phyloP scores from a whole-genome alignment of 2,329 filamentous ascomycete genomes.

The Aspergillus hortae region DNA sequence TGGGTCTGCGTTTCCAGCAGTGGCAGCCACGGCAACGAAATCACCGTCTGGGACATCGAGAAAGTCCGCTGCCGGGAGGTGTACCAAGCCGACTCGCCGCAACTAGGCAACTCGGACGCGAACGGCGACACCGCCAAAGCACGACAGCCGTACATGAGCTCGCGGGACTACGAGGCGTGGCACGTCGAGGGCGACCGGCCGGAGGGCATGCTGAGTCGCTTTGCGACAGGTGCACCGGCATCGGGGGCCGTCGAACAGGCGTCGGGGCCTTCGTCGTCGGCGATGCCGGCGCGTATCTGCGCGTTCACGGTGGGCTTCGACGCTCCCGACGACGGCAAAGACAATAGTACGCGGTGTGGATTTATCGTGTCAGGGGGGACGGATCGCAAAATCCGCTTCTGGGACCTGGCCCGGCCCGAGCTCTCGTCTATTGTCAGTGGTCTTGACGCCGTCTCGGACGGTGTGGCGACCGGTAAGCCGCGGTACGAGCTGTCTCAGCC shows the following conservation, averaged over 20 bases:
- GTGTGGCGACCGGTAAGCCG: conserved; percentile 50
- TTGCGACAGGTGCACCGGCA: conserved; percentile 54
- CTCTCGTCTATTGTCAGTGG: conserved; percentile 79
- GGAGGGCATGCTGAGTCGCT: conserved; percentile 81
- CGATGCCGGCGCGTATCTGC: conserved; percentile 55
- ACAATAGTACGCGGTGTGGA: conserved; percentile 61
- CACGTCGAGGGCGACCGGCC: conserved; percentile 86
- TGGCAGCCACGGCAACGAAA: conserved; percentile 73
- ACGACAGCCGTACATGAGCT: conserved; percentile 18
- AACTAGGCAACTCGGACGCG: conserved; percentile 12
- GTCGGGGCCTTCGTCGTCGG: conserved; percentile 15
- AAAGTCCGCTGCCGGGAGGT: conserved; percentile 85
- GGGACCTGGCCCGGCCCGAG: conserved; percentile 79
- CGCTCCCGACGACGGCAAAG: conserved; percentile 60
- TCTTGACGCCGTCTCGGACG: conserved; percentile 62
- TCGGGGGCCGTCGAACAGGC: conserved; percentile 58
- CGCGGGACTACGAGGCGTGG: conserved; percentile 73
- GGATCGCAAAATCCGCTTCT: conserved; percentile 89
- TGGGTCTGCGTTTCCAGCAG: conserved; percentile 89
- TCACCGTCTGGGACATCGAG: conserved; percentile 94
- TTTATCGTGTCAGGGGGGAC: conserved; percentile 85
- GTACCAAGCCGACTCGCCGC: conserved; percentile 59
- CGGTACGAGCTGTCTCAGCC: conserved; percentile 65
- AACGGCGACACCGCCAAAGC: conserved; percentile 25
- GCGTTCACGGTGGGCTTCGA: conserved; percentile 72